These are phyloP conservation scores for Digitaria exilis DNA, from an alignment of 202 grass and related monocot species.

Conservation along the genomic window DNA sequence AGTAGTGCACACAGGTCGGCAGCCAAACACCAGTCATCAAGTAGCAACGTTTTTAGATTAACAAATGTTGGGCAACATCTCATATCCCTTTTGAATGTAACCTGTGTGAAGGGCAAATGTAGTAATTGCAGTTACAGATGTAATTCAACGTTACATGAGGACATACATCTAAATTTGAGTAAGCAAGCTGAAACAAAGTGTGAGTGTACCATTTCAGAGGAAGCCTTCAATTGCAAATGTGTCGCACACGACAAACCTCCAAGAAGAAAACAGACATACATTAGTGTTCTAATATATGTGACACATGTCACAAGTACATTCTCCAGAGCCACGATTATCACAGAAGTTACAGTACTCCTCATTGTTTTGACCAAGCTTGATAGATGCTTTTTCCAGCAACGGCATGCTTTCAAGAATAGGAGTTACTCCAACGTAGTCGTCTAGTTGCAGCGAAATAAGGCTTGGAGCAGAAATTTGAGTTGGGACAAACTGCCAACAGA, in stretches of 20 bases:
- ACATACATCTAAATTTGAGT: neutral
- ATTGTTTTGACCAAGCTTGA: neutral
- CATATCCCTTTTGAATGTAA: slow-evolving; percentile 15
- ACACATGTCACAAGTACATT: neutral
- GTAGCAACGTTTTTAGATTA: slow-evolving; percentile 6
- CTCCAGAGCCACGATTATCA: neutral
- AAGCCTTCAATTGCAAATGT: slow-evolving; percentile 9
- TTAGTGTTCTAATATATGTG: neutral
- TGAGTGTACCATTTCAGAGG: neutral
- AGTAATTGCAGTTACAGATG: neutral
- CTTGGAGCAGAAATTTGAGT: neutral
- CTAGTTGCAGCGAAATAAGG: neutral
- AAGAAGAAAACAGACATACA: neutral
- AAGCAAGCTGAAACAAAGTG: neutral
- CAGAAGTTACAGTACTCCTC: neutral
- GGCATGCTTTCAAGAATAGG: slow-evolving; percentile 21
- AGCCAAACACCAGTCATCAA: neutral
- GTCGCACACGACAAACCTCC: slow-evolving; percentile 2
- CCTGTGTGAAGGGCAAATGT: neutral
- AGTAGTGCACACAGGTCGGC: neutral
- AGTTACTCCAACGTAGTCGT: neutral
- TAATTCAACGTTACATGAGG: neutral
- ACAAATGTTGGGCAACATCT: slow-evolving; percentile 6
- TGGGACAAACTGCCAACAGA: neutral
- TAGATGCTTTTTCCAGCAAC: neutral